phyloP scores from a whole-genome alignment of 1,139 yeast genomes.

The Geotrichum cucujoidarum region DNA sequence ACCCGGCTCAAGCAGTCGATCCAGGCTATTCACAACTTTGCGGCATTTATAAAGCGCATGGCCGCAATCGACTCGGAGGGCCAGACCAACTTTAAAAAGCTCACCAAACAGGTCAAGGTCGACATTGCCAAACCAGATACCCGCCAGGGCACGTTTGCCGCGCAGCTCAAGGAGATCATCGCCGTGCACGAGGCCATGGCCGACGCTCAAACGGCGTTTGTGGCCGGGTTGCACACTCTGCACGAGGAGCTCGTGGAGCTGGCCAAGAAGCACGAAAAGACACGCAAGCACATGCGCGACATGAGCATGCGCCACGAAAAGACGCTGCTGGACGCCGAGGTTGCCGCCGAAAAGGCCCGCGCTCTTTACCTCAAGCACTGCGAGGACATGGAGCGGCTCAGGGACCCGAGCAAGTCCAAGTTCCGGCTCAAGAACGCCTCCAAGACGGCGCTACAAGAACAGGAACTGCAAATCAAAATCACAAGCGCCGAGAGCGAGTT shows the following conservation, averaged over 20 bases:
- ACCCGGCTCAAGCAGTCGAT: slow-evolving; percentile 73
- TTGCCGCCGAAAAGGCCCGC: slow-evolving; percentile 84
- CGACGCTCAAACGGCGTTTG: slow-evolving; percentile 70
- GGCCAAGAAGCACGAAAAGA: slow-evolving; percentile 59
- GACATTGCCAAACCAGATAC: slow-evolving; percentile 44
- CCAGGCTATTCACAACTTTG: slow-evolving; percentile 77
- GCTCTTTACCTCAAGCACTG: slow-evolving; percentile 73
- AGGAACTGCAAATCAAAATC: slow-evolving; percentile 75
- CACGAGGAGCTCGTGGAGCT: slow-evolving; percentile 78
- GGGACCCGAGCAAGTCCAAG: slow-evolving; percentile 78
- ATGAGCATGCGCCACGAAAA: slow-evolving; percentile 77
- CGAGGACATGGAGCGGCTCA: slow-evolving; percentile 78
- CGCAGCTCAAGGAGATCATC: slow-evolving; percentile 62
- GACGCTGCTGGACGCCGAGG: slow-evolving; percentile 75
- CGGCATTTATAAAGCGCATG: slow-evolving; percentile 71
- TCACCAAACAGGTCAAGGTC: slow-evolving; percentile 52
- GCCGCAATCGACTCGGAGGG: slow-evolving; percentile 78
- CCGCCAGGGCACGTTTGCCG: slow-evolving; percentile 65
- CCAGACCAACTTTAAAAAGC: slow-evolving; percentile 64
- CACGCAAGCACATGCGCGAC: slow-evolving; percentile 74
- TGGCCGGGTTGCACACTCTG: slow-evolving; percentile 76
- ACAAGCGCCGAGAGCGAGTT: slow-evolving; percentile 83
- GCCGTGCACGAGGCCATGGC: slow-evolving; percentile 72
- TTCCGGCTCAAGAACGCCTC: slow-evolving; percentile 42
- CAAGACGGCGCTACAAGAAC: slow-evolving; percentile 83